Evolutionary conservation across 306 rosid species (phyloP).

Genomic region (Argentina anserina): DNA sequence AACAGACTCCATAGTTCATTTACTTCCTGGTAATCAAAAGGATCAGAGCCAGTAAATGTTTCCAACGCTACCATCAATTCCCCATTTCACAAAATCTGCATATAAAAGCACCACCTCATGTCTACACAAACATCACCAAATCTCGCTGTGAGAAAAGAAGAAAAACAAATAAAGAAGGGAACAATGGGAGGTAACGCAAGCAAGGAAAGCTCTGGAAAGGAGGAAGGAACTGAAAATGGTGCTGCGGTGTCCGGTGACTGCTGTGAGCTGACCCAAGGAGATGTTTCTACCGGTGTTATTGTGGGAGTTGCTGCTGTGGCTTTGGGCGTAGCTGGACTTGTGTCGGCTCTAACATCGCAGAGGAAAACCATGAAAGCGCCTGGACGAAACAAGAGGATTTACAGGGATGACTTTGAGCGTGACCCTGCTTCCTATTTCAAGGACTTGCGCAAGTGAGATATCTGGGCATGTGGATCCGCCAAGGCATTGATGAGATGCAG

Average conservation of each 20-base stretch:
- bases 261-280: no score
- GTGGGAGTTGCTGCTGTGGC: no score
- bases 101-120: neutral
- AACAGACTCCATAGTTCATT: no score
- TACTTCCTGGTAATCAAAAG: neutral
- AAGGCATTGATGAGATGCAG: no score
- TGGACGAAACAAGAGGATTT: neutral
- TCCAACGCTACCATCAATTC: neutral
- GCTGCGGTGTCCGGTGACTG: no score
- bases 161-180: neutral
- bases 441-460: constrained; percentile 3
- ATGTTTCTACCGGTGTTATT: no score
- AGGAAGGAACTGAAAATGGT: neutral
- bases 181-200: neutral
- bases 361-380: no score
- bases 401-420: constrained; percentile 20
- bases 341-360: no score
- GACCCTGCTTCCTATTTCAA: constrained; percentile 27
- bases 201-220: no score
- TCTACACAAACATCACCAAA: neutral
- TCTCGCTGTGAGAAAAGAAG: neutral
- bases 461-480: no score
- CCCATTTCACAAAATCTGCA: neutral
- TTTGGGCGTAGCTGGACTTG: no score
- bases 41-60: neutral